Base-by-base conservation (phyloP, 192 early-diverging fungal genomes). In the Linnemannia elongata region DNA sequence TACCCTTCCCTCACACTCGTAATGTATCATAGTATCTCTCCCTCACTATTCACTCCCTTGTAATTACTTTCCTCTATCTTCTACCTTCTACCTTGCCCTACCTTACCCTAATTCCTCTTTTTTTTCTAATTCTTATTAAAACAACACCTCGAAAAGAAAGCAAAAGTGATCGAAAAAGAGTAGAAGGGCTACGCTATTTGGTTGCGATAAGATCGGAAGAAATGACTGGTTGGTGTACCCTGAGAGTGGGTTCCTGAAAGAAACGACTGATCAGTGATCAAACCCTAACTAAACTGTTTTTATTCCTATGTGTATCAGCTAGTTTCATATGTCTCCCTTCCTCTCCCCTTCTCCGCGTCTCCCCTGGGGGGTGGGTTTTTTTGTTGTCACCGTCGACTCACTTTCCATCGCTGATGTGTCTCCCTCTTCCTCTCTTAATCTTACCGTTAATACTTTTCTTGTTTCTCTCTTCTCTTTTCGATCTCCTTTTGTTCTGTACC, bases 11-110 rank as follows among this genome's bases (percentile, higher is more conserved):
- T 15, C 7, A 42, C 42, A 27, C 30, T 44, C 44, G 5, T 45
- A 38, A 39, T 74, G 57, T 78, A 82, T 38, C 74, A 82, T 82
- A 82, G 70, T 82, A 35, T 71, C 18, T 41, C 49, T 70, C 44
- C 12, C 44, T 22, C 30, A 41, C 6, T n/a, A 30, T 24, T 36
- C 15, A 33, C 55, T 27, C 60, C 12, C 68, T 44, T 30, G 27
- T 78, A 78, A 70, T 78, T 47, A 42, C 33, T 49, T 35, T 39
- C 35, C 55, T 22, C 27, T 27, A n/a, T n/a, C 72, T 36, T 13
- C 74, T 8, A 9, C 38, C 38, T 38, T 39, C 38, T 6, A 39
- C 38, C 38, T 39, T 39, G n/a, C n/a, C n/a, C 36, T 22, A 33
- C 54, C 35, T 7, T 33, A 30, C 39, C 63, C 63, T 77, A 44